Percentiles rank a stretch among this genome's conserved stretches.
These are phyloP conservation scores for Calonectria leucothoes DNA, from an alignment of 2,329 filamentous ascomycete species.

Conservation along the genomic window DNA sequence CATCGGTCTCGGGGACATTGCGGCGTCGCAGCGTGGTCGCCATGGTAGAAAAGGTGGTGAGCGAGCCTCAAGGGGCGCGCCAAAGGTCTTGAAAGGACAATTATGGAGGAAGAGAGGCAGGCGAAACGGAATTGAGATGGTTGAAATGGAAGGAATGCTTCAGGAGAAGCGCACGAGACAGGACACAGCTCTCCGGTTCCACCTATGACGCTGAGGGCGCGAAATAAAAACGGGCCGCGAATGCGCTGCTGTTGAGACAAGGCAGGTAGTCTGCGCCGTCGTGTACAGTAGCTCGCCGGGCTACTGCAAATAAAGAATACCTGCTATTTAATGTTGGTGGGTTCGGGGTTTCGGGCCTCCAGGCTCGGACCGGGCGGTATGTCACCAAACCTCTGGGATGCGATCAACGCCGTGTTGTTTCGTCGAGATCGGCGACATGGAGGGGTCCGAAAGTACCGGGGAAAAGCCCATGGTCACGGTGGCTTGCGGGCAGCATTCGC, in stretches of 20 bases:
- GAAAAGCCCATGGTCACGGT: neutral
- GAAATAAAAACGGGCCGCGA: slow-evolving; percentile 35
- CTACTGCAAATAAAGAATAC: neutral
- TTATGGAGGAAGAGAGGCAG: slow-evolving; percentile 9
- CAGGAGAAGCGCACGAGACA: neutral
- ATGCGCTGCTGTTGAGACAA: slow-evolving; percentile 24
- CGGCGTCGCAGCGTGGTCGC: slow-evolving; percentile 49
- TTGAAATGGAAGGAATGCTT: neutral
- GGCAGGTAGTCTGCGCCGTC: neutral
- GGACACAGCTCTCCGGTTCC: slow-evolving; percentile 18
- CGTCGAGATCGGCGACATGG: neutral
- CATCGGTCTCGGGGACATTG: slow-evolving; percentile 37
- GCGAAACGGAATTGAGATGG: slow-evolving; percentile 5
- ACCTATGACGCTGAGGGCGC: slow-evolving; percentile 40
- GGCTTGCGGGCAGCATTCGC: neutral
- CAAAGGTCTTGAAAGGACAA: slow-evolving; percentile 17
- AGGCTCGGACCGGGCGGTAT: neutral
- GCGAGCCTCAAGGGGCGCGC: slow-evolving; percentile 34
- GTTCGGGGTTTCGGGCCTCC: neutral
- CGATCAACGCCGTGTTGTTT: slow-evolving; percentile 4
- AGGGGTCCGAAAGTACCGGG: slow-evolving; percentile 13
- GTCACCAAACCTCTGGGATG: neutral
- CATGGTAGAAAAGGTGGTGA: slow-evolving; percentile 38
- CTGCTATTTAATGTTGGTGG: neutral
- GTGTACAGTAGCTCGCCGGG: neutral